Evolutionary conservation across 306 rosid species (phyloP), one percentile per base, ranked within the genome.

Genomic region (Prunus davidiana): DNA sequence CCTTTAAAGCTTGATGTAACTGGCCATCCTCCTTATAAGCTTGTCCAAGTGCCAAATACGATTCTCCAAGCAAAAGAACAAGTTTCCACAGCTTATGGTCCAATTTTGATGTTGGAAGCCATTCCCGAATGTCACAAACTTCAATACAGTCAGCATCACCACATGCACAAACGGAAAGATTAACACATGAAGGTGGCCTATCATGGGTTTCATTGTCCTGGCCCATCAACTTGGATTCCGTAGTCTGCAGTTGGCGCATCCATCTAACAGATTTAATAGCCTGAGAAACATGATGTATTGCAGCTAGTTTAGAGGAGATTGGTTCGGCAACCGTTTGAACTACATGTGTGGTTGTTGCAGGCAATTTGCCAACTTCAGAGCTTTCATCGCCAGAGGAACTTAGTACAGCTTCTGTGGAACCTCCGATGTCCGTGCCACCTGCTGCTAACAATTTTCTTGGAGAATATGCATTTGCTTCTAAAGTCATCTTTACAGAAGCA

Each of bases 81-180:
- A 94, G 90, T 76, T 94, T 94, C 98, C 98, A 92, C 81, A 92
- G 77, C 87, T 88, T 94, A 81, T 89, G 83, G 82, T 94, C 96
- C 88, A 94, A 82, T 79, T 89, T 94, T 75, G 96, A 91, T 67
- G 78, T 91, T 73, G 97, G 98, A 84, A 94, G 98, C 98, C 98
- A 94, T 83, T 91, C 90, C 74, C 92, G 85, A 71, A 94, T 93
- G 81, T 94, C 98, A 77, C 98, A 94, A 76, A 94, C 96, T 90
- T 94, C 98, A 65, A 94, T 90, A 83, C 98, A 94, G 60, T 94
- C 98, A 58, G 93, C 81, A 80, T 94, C 98, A 71, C 98, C 98
- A 64, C 98, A 94, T 49, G 95, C 94, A 92, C 98, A 94, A 76
- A 94, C 89, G 68, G 96, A 86, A 61, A 82, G 82, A 86, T 85